Percentiles rank a stretch among this genome's conserved stretches.
These are phyloP conservation scores for Alloascoidea africana DNA, from an alignment of 805 yeast species.

Conservation along the genomic window DNA sequence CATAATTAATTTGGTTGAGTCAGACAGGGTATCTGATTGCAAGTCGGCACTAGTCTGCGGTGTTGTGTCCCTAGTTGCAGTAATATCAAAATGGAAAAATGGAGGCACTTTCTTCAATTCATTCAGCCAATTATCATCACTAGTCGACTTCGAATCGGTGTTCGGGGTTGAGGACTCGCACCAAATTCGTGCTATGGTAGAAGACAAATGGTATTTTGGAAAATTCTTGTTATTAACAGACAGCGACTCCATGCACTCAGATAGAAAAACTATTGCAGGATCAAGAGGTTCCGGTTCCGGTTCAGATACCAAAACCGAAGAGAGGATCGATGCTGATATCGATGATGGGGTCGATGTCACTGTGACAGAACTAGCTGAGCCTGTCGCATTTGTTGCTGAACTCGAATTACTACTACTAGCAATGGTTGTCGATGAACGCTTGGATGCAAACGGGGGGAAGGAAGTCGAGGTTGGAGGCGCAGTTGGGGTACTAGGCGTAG, in stretches of 20 bases:
- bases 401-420: conserved; percentile 14
- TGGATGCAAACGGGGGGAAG: conserved; percentile 38
- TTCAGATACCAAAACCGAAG: conserved; percentile 6
- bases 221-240: not conserved
- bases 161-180: no score
- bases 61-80: no score
- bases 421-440: conserved; percentile 16
- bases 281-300: conserved; percentile 1
- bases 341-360: conserved; percentile 4
- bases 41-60: no score
- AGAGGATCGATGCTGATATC: conserved; percentile 6
- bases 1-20: conserved; percentile 13
- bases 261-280: conserved; percentile 7
- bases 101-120: no score
- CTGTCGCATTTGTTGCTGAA: conserved; percentile 3
- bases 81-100: no score
- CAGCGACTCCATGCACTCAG: not conserved
- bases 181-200: no score
- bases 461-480: conserved; percentile 31
- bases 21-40: no score
- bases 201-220: not conserved
- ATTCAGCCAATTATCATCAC: no score
- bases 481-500: conserved; percentile 23
- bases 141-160: no score
- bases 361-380: conserved; percentile 4